Percentiles rank a stretch among this genome's conserved stretches.
Conservation (phyloP, 2,329 filamentous ascomycete species). For the Pseudocercospora fijiensis region DNA sequence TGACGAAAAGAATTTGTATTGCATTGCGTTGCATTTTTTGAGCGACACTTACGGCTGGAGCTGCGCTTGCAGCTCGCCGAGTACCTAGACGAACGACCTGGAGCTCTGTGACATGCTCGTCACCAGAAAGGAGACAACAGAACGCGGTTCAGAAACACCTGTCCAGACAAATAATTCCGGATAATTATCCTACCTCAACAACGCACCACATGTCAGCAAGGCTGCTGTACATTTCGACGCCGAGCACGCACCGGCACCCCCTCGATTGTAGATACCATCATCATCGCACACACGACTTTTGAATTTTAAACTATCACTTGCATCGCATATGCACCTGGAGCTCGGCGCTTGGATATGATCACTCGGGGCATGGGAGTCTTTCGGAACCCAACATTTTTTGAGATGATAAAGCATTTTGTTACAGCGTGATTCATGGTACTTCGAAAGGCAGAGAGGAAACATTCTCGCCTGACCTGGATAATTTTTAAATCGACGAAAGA, state of each 20-base stretch:
- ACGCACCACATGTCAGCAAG: neutral
- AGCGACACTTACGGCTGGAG: slow-evolving; percentile 9
- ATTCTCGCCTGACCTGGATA: neutral
- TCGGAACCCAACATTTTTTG: neutral
- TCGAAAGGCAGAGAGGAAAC: neutral
- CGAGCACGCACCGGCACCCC: neutral
- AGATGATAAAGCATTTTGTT: slow-evolving; percentile 7
- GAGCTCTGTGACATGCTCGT: slow-evolving; percentile 1
- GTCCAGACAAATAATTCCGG: neutral
- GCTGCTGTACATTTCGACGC: neutral
- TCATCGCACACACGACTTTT: neutral
- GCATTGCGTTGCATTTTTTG: slow-evolving; percentile 5
- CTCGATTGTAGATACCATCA: neutral
- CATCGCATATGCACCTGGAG: slow-evolving; percentile 4
- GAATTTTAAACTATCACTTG: neutral
- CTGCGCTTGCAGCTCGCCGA: slow-evolving; percentile 11
- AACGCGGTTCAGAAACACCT: neutral
- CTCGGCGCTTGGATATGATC: slow-evolving; percentile 7
- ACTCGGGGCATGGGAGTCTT: neutral
- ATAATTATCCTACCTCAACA: neutral
- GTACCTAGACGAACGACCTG: neutral
- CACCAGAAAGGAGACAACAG: slow-evolving; percentile 3
- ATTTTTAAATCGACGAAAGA: slow-evolving; percentile 6
- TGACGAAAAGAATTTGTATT: neutral
- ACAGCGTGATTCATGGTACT: slow-evolving; percentile 11